Base-by-base conservation (phyloP, 768 basidiomycete species). In the Crucibulum laeve region DNA sequence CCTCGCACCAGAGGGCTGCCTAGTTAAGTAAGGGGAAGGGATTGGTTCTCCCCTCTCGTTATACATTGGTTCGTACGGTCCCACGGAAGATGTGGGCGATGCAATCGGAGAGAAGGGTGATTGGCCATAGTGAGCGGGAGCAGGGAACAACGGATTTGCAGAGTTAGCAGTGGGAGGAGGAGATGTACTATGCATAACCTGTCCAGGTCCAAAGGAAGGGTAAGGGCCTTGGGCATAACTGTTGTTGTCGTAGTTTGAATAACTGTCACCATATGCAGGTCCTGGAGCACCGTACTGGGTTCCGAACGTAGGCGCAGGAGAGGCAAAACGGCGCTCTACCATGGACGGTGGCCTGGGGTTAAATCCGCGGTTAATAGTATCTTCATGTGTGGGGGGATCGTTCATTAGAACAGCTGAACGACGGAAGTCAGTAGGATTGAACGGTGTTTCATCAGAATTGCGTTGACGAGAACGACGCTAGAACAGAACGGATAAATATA, bases 341-440 rank as follows among this genome's bases (percentile, higher is more conserved):
- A 84, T 84, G 22, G 73, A 68, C n/a, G 83, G 82, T 1, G 82
- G 79, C 17, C 77, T 73, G 14, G 77, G 77, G 45, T 76, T 77
- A 53, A 62, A 72, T 0, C 73, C 68, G 22, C 61, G 62, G 17
- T 63, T 62, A 42, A 65, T 56, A 35, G 59, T 64, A 44, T 69
- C 69, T 35, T 68, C 63, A 35, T 65, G 66, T 4, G 65, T 64
- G 21, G 63, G 65, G n/a, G 74, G 70, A 50, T 84, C 82, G 37
- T 78, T 67, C 18, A 80, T 63, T 18, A 85, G 58, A 13, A 80
- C 56, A n/a, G 75, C 77, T 11, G 85, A 87, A 41, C 81, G 79
- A 40, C 77, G 75, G 71, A 85, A 85, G 7, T 73, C 73, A 34
- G 64, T 59, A 1, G 80, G 61, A 48, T 78, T 71, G 59, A 85